A percentile compares a stretch with the other conserved stretches of the same genome.
phyloP scores from a whole-genome alignment of 371 early-diverging fungal genomes.

The Phascolomyces articulosus region DNA sequence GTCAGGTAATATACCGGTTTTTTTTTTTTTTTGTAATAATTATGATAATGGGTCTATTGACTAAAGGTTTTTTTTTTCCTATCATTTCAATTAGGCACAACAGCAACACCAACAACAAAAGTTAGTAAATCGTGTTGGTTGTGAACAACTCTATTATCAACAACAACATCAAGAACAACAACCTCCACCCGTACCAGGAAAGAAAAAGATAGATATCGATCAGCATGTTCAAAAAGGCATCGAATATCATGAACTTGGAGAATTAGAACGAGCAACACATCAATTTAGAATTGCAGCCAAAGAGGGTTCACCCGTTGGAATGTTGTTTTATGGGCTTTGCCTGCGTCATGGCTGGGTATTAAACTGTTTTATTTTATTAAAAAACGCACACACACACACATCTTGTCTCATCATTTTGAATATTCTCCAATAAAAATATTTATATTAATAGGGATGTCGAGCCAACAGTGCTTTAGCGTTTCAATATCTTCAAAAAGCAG shows the following conservation, averaged over 20 bases:
- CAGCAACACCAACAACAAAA: constrained; percentile 2
- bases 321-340: constrained; percentile 82
- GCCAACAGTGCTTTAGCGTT: constrained; percentile 67
- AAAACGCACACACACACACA: no score
- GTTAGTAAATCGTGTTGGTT: background rate
- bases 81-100: background rate
- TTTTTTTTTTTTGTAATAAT: no score
- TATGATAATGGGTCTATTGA: no score
- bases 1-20: no score
- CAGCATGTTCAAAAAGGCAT: constrained; percentile 56
- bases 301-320: constrained; percentile 67
- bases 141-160: background rate
- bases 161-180: background rate
- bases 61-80: no score
- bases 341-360: constrained; percentile 86
- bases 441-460: constrained; percentile 59
- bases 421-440: background rate
- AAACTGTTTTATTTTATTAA: background rate
- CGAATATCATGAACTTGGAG: constrained; percentile 70
- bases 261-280: constrained; percentile 72
- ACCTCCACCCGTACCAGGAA: background rate
- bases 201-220: constrained; percentile 20
- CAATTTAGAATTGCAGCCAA: constrained; percentile 76
- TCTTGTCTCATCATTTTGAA: background rate
- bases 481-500: constrained; percentile 77